These are phyloP conservation scores for Crithidia acanthocephali DNA, from an alignment of 208 protist species.

Conservation along the genomic window DNA sequence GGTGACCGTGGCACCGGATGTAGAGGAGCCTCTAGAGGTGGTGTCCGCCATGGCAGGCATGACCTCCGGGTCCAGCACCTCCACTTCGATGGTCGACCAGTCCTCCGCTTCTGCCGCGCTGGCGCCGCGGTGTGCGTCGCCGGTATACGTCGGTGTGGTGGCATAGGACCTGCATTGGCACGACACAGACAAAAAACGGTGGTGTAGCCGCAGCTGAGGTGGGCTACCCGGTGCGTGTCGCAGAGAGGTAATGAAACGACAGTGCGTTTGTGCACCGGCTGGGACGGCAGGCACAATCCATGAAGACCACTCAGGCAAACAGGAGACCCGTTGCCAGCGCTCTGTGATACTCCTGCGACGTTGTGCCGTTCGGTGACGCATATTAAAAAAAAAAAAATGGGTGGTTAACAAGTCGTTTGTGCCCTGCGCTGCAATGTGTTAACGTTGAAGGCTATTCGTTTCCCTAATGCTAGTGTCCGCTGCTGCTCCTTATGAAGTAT, in stretches of 20 bases:
- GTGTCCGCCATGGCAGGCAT: background rate
- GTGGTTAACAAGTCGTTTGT: no score
- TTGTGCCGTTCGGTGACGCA: no score
- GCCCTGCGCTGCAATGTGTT: no score
- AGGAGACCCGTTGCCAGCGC: background rate
- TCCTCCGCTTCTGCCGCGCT: constrained; percentile 11
- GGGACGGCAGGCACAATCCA: background rate
- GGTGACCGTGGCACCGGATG: background rate
- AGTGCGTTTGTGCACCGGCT: background rate
- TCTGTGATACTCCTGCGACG: background rate
- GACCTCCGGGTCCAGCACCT: constrained; percentile 22
- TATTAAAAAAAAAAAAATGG: no score
- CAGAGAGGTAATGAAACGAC: background rate
- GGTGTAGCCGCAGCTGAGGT: background rate
- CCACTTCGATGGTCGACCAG: constrained; percentile 35
- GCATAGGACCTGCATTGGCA: background rate
- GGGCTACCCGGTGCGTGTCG: background rate
- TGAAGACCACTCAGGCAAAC: background rate
- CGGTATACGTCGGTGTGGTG: background rate
- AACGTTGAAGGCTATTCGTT: no score
- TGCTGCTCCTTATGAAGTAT: no score
- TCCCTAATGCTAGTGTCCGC: no score
- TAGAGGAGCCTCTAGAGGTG: background rate
- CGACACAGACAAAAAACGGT: background rate
- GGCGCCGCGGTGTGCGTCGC: background rate